These are phyloP conservation scores for Neolentinus lepideus DNA, from an alignment of 1,284 basidiomycete genomes.

Conservation along the genomic window DNA sequence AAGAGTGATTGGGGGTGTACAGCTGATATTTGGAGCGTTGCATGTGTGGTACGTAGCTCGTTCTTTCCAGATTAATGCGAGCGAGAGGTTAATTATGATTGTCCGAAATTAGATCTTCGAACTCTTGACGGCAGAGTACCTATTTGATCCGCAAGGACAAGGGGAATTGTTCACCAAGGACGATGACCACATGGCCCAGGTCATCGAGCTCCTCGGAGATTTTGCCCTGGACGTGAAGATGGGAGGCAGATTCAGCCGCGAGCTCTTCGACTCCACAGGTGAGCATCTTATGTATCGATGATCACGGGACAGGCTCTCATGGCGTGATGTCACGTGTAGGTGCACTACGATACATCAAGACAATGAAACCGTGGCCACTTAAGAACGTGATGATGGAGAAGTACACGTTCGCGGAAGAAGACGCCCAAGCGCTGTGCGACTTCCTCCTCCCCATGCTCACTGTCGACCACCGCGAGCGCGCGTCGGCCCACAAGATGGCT, in stretches of 20 bases:
- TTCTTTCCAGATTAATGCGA: background rate
- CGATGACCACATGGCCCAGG: slow-evolving; percentile 92
- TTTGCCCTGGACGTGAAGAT: slow-evolving; percentile 66
- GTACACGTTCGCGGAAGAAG: slow-evolving; percentile 61
- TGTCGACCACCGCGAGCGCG: slow-evolving; percentile 63
- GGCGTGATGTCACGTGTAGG: slow-evolving; percentile 18
- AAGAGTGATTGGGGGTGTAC: slow-evolving; percentile 80
- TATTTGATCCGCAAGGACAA: slow-evolving; percentile 84
- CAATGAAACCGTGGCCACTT: slow-evolving; percentile 80
- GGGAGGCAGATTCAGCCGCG: slow-evolving; percentile 77
- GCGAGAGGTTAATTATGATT: slow-evolving; percentile 1
- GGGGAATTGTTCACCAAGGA: slow-evolving; percentile 85
- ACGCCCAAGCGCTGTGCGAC: slow-evolving; percentile 53
- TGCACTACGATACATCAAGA: slow-evolving; percentile 70
- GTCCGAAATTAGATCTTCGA: slow-evolving; percentile 48
- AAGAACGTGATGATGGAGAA: slow-evolving; percentile 80
- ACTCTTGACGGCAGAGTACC: slow-evolving; percentile 79
- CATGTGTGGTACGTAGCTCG: slow-evolving; percentile 59
- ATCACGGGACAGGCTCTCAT: background rate
- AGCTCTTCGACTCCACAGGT: slow-evolving; percentile 80
- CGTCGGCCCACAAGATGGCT: slow-evolving; percentile 67
- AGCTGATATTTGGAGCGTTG: slow-evolving; percentile 86
- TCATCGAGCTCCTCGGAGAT: slow-evolving; percentile 83
- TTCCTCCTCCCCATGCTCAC: slow-evolving; percentile 81
- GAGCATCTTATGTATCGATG: slow-evolving; percentile 16